A percentile compares a stretch with the other conserved stretches of the same genome.
Evolutionary conservation across 305 asterid species (phyloP).

Genomic region (Plantago lanceolata): DNA sequence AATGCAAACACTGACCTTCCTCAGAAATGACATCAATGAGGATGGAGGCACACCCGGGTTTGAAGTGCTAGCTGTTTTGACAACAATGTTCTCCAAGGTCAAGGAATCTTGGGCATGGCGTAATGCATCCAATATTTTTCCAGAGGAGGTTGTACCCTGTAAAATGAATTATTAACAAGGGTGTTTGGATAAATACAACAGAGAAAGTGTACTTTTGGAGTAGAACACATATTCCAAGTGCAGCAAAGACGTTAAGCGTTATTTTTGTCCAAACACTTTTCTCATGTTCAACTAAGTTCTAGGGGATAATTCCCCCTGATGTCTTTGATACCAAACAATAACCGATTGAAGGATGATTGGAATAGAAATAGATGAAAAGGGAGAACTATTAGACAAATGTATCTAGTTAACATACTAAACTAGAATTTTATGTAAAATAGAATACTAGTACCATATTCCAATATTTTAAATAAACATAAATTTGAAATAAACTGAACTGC

Average conservation of each 20-base stretch:
- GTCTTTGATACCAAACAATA: too few relatives aligned
- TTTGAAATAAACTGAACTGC: not conserved
- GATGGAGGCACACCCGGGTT: slow-evolving; percentile 98
- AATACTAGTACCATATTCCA: too few relatives aligned
- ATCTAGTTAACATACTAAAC: not conserved
- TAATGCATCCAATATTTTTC: slow-evolving; percentile 55
- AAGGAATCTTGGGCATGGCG: slow-evolving; percentile 66
- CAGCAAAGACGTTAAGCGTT: too few relatives aligned
- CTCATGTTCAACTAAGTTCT: not conserved
- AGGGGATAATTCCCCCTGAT: too few relatives aligned
- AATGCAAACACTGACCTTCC: slow-evolving; percentile 50
- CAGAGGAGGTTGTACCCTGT: slow-evolving; percentile 54
- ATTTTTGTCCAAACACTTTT: too few relatives aligned
- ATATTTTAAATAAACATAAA: not conserved
- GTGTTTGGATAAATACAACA: slow-evolving; percentile 13
- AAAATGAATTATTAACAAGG: slow-evolving; percentile 19
- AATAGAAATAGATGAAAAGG: not conserved
- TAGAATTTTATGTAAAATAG: not conserved
- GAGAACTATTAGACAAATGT: not conserved
- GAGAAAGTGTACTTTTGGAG: not conserved
- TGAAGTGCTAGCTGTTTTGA: slow-evolving; percentile 60
- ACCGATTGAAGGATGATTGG: not conserved
- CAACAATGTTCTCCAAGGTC: slow-evolving; percentile 39
- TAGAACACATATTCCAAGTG: slow-evolving; percentile 2
- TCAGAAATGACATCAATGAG: slow-evolving; percentile 80